These are phyloP conservation scores for Solanum chilense DNA, from an alignment of 257 asterid genomes.

Conservation along the genomic window DNA sequence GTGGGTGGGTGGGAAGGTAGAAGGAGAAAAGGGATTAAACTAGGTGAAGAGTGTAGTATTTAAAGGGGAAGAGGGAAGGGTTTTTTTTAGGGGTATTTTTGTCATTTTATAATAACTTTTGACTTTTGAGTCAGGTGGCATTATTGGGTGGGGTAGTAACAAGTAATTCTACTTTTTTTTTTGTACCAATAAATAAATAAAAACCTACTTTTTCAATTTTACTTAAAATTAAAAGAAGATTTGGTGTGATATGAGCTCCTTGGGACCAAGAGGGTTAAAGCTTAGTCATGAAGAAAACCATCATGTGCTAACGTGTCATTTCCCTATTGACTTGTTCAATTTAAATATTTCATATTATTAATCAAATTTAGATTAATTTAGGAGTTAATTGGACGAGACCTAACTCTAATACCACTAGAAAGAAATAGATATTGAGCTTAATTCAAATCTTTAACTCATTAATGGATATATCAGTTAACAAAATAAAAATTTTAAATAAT, in stretches of 20 bases:
- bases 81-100: conserved; percentile 30
- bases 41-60: conserved; percentile 36
- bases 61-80: conserved; percentile 15
- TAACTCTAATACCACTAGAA: too few species aligned
- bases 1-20: conserved; percentile 2
- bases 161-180: conserved; percentile 12
- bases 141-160: conserved; percentile 27
- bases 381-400: too few species aligned
- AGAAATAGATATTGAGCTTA: too few species aligned
- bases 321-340: neutral
- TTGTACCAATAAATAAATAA: too few species aligned
- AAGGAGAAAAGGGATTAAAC: conserved; percentile 53
- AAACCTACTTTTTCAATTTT: neutral
- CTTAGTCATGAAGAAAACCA: conserved; percentile 59
- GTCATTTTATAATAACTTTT: conserved; percentile 24
- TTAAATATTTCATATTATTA: neutral
- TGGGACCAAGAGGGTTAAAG: conserved; percentile 24
- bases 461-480: too few species aligned
- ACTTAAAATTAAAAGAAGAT: neutral
- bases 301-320: conserved; percentile 15
- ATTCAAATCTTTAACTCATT: too few species aligned
- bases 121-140: conserved; percentile 75
- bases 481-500: too few species aligned
- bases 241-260: neutral
- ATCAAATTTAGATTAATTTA: too few species aligned